Evolutionary conservation across 1,284 basidiomycete genomes (phyloP).

Genomic region (Ustilago sp.): DNA sequence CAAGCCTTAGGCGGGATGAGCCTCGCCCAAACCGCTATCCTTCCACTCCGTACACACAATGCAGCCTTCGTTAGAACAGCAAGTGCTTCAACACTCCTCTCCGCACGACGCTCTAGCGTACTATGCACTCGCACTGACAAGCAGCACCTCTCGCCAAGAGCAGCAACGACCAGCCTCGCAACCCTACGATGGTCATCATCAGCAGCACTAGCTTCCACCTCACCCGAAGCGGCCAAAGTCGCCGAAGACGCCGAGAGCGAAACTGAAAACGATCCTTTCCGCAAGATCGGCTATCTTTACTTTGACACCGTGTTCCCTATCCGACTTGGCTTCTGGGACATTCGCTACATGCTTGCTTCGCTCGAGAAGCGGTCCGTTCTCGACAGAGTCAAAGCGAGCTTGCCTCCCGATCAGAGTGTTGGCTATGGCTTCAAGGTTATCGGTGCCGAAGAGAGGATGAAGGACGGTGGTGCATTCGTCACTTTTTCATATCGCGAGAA

Average conservation of each 20-base stretch:
- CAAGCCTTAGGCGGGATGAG: constrained; percentile 10
- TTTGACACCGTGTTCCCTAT: constrained; percentile 66
- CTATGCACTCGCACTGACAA: not conserved
- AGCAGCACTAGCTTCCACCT: constrained; percentile 41
- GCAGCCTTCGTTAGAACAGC: constrained; percentile 5
- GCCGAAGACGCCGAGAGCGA: constrained; percentile 46
- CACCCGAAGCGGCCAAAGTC: constrained; percentile 49
- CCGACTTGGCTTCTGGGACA: constrained; percentile 58
- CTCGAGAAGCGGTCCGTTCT: constrained; percentile 47
- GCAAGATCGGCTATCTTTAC: constrained; percentile 57
- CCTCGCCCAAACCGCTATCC: not conserved
- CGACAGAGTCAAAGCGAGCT: constrained; percentile 47
- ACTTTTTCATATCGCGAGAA: constrained; percentile 50
- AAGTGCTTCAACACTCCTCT: constrained; percentile 8
- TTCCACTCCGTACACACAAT: constrained; percentile 3
- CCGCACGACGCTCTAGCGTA: not conserved
- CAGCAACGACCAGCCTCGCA: not conserved
- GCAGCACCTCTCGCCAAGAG: not conserved
- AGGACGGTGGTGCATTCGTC: constrained; percentile 62
- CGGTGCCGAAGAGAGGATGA: constrained; percentile 56
- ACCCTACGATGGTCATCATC: constrained; percentile 36
- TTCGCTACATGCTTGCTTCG: constrained; percentile 50
- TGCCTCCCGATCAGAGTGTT: constrained; percentile 48
- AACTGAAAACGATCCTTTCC: constrained; percentile 49
- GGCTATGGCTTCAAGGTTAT: constrained; percentile 64